phyloP scores from a whole-genome alignment of 2,329 filamentous ascomycete species.

The Penicillium brevicompactum region DNA sequence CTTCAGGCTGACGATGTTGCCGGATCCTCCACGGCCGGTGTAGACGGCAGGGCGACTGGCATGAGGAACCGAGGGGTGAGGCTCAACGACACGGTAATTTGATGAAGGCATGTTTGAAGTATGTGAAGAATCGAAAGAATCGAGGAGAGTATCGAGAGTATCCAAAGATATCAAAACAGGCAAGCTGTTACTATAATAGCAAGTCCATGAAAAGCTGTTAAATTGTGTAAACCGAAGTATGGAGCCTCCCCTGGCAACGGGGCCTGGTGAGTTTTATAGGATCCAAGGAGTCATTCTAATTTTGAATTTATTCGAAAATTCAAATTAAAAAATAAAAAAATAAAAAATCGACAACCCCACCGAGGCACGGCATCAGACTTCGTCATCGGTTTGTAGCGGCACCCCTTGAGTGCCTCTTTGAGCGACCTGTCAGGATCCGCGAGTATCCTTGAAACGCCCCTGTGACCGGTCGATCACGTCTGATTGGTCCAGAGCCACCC shows the following conservation, averaged over 20 bases:
- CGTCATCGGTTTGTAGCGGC: conserved; percentile 18
- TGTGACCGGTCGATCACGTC: conserved; percentile 3
- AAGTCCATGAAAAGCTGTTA: conserved; percentile 4
- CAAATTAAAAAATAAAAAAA: not conserved
- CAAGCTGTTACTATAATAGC: conserved; percentile 7
- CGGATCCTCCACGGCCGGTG: conserved; percentile 60
- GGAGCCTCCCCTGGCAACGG: conserved; percentile 11
- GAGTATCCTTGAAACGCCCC: not conserved
- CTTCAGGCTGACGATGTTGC: conserved; percentile 59
- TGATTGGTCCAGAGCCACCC: not conserved
- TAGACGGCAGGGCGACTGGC: conserved; percentile 51
- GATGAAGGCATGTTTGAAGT: conserved; percentile 34
- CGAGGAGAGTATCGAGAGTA: conserved; percentile 8
- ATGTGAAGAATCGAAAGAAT: conserved; percentile 13
- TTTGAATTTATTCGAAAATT: not conserved
- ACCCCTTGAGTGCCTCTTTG: not conserved
- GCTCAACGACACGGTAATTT: conserved; percentile 61
- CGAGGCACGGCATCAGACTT: not conserved
- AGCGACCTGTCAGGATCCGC: conserved; percentile 15
- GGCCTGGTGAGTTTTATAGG: conserved; percentile 19
- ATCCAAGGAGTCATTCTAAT: conserved; percentile 15
- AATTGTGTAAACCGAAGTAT: conserved; percentile 9
- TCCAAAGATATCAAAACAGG: not conserved
- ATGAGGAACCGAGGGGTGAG: conserved; percentile 60
- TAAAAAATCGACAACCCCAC: not conserved